Percentiles rank a stretch among this genome's conserved stretches.
Evolutionary conservation across 306 rosid genomes (phyloP).

Genomic region (Casuarina cunninghamiana): DNA sequence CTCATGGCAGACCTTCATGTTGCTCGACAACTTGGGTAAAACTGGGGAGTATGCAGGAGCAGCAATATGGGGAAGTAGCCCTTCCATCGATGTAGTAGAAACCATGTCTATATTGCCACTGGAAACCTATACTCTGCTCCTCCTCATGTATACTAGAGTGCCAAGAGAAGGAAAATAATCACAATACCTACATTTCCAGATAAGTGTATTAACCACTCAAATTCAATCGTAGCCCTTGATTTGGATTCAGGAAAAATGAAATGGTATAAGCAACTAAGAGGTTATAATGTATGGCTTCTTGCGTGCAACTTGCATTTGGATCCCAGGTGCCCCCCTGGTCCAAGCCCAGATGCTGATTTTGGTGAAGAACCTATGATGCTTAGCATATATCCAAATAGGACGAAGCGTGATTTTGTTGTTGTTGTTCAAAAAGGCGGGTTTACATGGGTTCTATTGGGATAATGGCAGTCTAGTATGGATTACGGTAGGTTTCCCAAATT

Average conservation of each 20-base stretch:
- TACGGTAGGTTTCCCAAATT: conserved; percentile 29
- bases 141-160: conserved; percentile 30
- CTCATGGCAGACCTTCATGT: conserved; percentile 58
- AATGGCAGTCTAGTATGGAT: conserved; percentile 47
- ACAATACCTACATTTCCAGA: conserved; percentile 39
- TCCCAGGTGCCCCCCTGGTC: conserved; percentile 56
- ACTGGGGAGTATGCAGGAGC: conserved; percentile 54
- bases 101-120: conserved; percentile 51
- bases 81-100: conserved; percentile 54
- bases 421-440: conserved; percentile 68
- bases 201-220: conserved; percentile 49
- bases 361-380: conserved; percentile 66
- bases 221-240: conserved; percentile 69
- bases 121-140: conserved; percentile 69
- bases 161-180: conserved; percentile 48
- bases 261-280: conserved; percentile 67
- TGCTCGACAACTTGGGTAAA: conserved; percentile 47
- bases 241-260: conserved; percentile 44
- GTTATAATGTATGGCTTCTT: conserved; percentile 63
- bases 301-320: conserved; percentile 45
- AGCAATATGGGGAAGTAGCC: conserved; percentile 79
- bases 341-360: conserved; percentile 55
- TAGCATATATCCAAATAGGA: conserved; percentile 27
- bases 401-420: conserved; percentile 44
- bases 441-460: conserved; percentile 64